Evolutionary conservation across 495 filamentous ascomycete species (phyloP), one percentile per base, ranked within the genome.

Genomic region (Letharia columbiana): DNA sequence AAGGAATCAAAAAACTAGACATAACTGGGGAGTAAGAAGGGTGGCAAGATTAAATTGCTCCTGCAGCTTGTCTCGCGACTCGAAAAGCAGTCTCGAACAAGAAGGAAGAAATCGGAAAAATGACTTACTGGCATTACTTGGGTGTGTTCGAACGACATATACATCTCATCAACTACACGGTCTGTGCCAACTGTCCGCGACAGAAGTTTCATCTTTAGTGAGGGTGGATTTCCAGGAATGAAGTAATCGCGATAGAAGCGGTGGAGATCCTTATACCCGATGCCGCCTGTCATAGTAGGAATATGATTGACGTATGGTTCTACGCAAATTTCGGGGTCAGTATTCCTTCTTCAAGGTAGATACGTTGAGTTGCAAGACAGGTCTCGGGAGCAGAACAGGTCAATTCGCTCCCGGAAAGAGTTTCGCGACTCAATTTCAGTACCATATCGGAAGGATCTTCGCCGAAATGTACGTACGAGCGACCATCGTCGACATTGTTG

Each of bases 221-320:
- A 87, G 0, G 79, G 81, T 3, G 91, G 88, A 42, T 92, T 86
- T 61, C 79, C 78, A 18, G 86, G 84, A 42, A 92, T 84, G 75
- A 94, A 94, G 71, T 87, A 83, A 20, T 90, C 74, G 1, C 82
- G 80, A 72, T 95, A 95, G 73, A 95, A 96, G 17, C 78, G 75
- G 1, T 81, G 81, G n/a, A 94, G 76, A 13, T 84, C 82, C 50
- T 83, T 78, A 9, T 81, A 73, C 1, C 91, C 91, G n/a, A 90
- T 80, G 0, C 88, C 91, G 18, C 91, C 91, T 39, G 87, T 91
- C 69, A 89, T 68, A 0, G 82, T 84, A 0, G 83, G 82, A 0
- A 76, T 77, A 64, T 82, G 78, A 28, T 87, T 86, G 18, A 86
- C 83, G 15, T 81, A 77, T 1, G 86, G 83, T 2, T 77, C 23